Evolutionary conservation across 2,329 filamentous ascomycete genomes (phyloP), one percentile per base, ranked within the genome.

Genomic region (Albifimbria verrucaria): DNA sequence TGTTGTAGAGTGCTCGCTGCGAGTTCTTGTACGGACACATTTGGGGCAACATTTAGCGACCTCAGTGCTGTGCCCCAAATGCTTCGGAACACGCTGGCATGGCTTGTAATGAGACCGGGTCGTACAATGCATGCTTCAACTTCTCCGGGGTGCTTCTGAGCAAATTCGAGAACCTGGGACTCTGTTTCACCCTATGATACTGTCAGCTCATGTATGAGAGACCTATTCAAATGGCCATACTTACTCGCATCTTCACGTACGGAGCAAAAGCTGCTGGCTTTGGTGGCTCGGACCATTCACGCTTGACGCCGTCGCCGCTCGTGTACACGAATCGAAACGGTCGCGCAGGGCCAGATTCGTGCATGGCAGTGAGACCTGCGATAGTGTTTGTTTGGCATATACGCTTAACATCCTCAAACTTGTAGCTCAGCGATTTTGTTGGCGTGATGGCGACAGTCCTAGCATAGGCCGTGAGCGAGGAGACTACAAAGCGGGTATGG

Each of bases 381-480:
- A 24, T 22, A 23, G 45, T 48, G 45, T 23, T 24, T 11, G 22
- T n/a, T 18, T 48, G 45, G 17, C 45, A 48, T 15, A 48, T 23
- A 18, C 45, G 45, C 24, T 26, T 22, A 9, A 48, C 45, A 23
- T 48, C 45, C n/a, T 23, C 45, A 18, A 48, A 48, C 10, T 48
- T 26, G 17, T 24, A 48, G 45, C 24, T 26, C 9, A 23, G n/a
- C 3, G 45, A 18, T 12, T 26, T 24, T 18, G 25, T 24, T 7
- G 45, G 47, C 2, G 47, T 49, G 24, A 49, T 32, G n/a, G 47
- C 47, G 10, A 49, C 47, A 22, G 47, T 49, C 47, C 47, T 48
- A 18, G 17, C 45, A 26, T 15, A 5, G 10, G 7, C 7, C 11
- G 2, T 48, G 17, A 22, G 4, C 42, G 12, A 17, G 9, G 18